Conservation (phyloP, 352 stramenopile species). For the Elongisporangium undulatum region DNA sequence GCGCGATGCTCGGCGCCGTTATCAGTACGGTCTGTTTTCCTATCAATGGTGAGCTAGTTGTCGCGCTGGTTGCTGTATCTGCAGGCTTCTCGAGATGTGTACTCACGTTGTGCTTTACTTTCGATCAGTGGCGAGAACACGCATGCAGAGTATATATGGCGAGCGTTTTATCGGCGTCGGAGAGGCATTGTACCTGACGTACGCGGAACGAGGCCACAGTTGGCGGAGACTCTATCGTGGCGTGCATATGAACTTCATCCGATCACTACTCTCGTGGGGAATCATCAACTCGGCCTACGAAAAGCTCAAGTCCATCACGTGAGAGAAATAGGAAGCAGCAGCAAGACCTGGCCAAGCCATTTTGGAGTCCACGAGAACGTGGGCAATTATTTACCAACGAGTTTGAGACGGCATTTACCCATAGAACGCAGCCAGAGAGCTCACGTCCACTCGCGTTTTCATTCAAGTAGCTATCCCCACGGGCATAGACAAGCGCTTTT, state of each 20-base stretch:
- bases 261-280: conserved; percentile 84
- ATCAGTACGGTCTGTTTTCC: conserved; percentile 86
- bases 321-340: conserved; percentile 5
- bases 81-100: conserved; percentile 3
- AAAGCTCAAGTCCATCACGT: conserved; percentile 77
- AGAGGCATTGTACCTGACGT: conserved; percentile 63
- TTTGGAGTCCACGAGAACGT: background rate
- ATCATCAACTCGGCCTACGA: conserved; percentile 91
- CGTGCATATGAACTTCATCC: conserved; percentile 87
- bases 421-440: background rate
- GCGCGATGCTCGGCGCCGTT: conserved; percentile 72
- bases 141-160: conserved; percentile 81
- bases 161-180: conserved; percentile 50
- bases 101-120: background rate
- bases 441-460: background rate
- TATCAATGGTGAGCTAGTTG: conserved; percentile 56
- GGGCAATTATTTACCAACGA: background rate
- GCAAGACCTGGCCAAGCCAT: background rate
- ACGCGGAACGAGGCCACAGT: conserved; percentile 60
- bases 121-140: conserved; percentile 58
- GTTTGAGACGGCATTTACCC: background rate
- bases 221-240: conserved; percentile 73
- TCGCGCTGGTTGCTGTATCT: background rate
- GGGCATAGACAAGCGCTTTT: background rate
- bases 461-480: background rate